Evolutionary conservation across 345 rosid genomes (phyloP), one percentile per base, ranked within the genome.

Genomic region (Laguncularia racemosa): DNA sequence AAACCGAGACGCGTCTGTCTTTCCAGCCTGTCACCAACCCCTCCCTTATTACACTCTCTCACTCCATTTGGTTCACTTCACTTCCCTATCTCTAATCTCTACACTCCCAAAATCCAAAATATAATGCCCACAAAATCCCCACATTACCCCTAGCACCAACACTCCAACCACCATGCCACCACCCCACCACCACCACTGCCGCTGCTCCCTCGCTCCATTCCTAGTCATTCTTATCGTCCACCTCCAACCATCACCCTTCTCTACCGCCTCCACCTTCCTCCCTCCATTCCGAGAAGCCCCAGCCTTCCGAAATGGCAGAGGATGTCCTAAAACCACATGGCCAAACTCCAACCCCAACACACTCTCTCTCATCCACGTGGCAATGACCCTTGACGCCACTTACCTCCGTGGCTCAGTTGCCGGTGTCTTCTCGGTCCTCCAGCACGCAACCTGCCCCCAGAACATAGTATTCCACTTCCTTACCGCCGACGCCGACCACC

Each of bases 351-450:
- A 33, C 40, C 9, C 40, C 40, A 9, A 33, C 6, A 33, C 40
- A 7, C 40, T 33, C 6, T 33, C 40, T 33, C 40, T 33, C 20
- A 84, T 86, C 64, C 97, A 90, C 73, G 74, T 90, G 53, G 82
- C 81, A 1, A 87, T 90, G 97, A 90, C 95, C 23, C 84, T 90
- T 66, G 97, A 90, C 80, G 60, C 79, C 13, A 79, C 75, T 52
- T 90, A 90, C 77, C 91, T 90, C 80, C 95, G 95, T 0, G 95
- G 97, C 64, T 86, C 97, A 18, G 62, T 90, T 55, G 95, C 95
- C 55, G 95, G 84, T 1, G 90, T 90, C 20, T 71, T 90, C 61
- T 90, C 97, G 59, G 83, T 87, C 48, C 87, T 90, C 48, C 88
- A 81, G 20, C 97, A 90, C 79, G 85, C 97, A 20, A 51, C 86